These are phyloP conservation scores for Aspergillus nomiae DNA, from an alignment of 2,329 filamentous ascomycete species.

Conservation along the genomic window DNA sequence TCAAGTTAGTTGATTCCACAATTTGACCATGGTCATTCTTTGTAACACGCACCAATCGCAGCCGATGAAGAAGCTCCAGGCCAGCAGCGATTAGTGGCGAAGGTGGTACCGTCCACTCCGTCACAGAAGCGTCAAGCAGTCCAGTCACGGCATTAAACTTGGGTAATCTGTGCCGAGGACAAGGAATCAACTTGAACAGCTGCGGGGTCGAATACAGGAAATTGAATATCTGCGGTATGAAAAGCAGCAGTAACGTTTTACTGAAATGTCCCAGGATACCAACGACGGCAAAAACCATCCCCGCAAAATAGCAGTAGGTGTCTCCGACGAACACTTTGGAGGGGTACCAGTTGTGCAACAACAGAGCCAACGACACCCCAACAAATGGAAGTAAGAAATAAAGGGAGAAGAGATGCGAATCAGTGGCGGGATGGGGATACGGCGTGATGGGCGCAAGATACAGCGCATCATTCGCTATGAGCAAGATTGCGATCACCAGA, in stretches of 20 bases:
- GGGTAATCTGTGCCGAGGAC: slow-evolving; percentile 88
- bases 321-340: slow-evolving; percentile 95
- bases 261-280: slow-evolving; percentile 97
- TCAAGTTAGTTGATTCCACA: slow-evolving; percentile 83
- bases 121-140: slow-evolving; percentile 82
- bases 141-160: slow-evolving; percentile 84
- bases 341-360: slow-evolving; percentile 94
- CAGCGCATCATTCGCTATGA: slow-evolving; percentile 82
- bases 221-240: slow-evolving; percentile 94
- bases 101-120: slow-evolving; percentile 74
- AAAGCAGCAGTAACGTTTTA: slow-evolving; percentile 88
- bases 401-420: slow-evolving; percentile 93
- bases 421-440: slow-evolving; percentile 89
- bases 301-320: slow-evolving; percentile 99
- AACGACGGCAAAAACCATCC: slow-evolving; percentile 98
- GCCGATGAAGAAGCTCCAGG: slow-evolving; percentile 67
- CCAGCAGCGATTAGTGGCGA: slow-evolving; percentile 61
- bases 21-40: slow-evolving; percentile 70
- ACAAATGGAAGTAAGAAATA: slow-evolving; percentile 94
- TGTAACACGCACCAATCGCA: slow-evolving; percentile 69
- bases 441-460: slow-evolving; percentile 76
- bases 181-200: slow-evolving; percentile 85
- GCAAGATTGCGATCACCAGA: slow-evolving; percentile 80
- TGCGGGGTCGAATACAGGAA: slow-evolving; percentile 93
- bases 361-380: slow-evolving; percentile 82